Percentiles rank a stretch among this genome's conserved stretches.
Evolutionary conservation across 2,329 filamentous ascomycete species (phyloP).

Genomic region (Orbilia ellipsospora): DNA sequence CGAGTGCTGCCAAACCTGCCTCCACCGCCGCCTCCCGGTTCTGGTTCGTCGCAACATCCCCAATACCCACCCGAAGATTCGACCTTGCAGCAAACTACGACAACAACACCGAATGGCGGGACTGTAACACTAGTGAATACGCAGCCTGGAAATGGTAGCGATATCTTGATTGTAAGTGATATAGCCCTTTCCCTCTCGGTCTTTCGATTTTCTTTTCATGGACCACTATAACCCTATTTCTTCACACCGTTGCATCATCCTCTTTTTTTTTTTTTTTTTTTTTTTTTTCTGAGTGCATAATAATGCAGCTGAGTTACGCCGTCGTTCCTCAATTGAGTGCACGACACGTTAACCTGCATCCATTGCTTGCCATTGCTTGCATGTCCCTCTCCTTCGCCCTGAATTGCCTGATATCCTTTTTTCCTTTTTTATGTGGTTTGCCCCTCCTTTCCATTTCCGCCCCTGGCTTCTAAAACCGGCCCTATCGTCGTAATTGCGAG

Average conservation of each 20-base stretch:
- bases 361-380: conserved; percentile 50
- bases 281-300: conserved; percentile 7
- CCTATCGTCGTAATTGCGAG: conserved; percentile 7
- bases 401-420: background rate
- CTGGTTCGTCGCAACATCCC: conserved; percentile 54
- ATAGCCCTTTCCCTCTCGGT: background rate
- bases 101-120: conserved; percentile 53
- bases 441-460: conserved; percentile 17
- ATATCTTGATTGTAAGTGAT: conserved; percentile 53
- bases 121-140: conserved; percentile 54
- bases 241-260: no score
- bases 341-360: conserved; percentile 55
- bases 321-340: conserved; percentile 31
- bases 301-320: no score
- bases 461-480: conserved; percentile 9
- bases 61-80: conserved; percentile 54
- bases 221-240: no score
- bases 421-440: background rate
- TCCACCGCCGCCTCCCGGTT: conserved; percentile 51
- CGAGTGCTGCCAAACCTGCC: conserved; percentile 51
- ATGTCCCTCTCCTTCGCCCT: conserved; percentile 19
- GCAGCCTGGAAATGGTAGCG: conserved; percentile 53
- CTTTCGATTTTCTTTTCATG: background rate
- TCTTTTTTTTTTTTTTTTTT: conserved; percentile 4
- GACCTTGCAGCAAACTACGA: conserved; percentile 55